Evolutionary conservation across 768 basidiomycete species (phyloP), one percentile per base, ranked within the genome.

Genomic region (Coprinellus aureogranulatus): DNA sequence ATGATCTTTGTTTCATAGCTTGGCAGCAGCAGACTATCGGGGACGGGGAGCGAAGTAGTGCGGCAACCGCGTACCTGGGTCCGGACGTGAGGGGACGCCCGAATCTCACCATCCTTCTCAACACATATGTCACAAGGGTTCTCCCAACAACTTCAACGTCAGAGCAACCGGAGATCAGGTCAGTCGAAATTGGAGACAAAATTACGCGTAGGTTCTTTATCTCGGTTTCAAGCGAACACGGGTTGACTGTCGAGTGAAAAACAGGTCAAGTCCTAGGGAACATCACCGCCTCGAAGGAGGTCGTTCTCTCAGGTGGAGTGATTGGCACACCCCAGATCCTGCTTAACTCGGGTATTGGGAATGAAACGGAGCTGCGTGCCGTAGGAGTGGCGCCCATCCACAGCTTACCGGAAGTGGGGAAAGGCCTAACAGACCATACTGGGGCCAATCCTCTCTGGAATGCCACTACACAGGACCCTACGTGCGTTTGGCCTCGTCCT

Each of bases 221-320:
- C 23, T 8, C 27, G 11, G 25, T 44, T 12, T 6, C n/a, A 14
- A n/a, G n/a, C n/a, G n/a, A n/a, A n/a, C 37, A 11, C 5, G 6
- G 53, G n/a, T 31, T n/a, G 4, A 54, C 40, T 1, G 4, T 5
- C 42, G 11, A 6, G 42, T 42, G 10, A 6, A 28, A 2, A n/a
- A 12, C 34, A 46, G 45, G 28, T 6, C 1, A 8, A 4, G n/a
- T 10, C 37, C 64, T 53, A 37, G 79, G 72, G 55, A 69, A 66
- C 2, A 76, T 71, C 1, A 72, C 58, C 11, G 82, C 81, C 0
- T 62, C 63, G 56, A 79, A 77, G 58, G 83, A 85, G 62, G 72
- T 85, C 40, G 72, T 85, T 14, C 61, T 85, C 22, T 74, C 65
- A 16, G 58, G 61, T 6, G 68, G 68, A 12, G 56, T 61, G 8